These are phyloP conservation scores for Leishmania arabica DNA, from an alignment of 208 protist species.

Conservation along the genomic window DNA sequence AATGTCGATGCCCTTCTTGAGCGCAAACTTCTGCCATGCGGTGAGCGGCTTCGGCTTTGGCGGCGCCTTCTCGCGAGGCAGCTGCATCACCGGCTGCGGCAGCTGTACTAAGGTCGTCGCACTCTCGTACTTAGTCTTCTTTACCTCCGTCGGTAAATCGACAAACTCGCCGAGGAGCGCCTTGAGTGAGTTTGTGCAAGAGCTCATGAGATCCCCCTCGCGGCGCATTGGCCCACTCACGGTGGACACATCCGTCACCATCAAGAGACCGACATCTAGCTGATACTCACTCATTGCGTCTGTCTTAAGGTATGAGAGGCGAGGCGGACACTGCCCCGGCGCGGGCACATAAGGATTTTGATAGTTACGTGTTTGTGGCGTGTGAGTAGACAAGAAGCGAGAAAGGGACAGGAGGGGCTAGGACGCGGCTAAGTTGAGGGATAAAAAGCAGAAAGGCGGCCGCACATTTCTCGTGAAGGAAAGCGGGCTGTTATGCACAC, in stretches of 20 bases:
- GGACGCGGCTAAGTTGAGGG: not conserved
- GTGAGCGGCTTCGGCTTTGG: constrained; percentile 89
- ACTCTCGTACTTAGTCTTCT: constrained; percentile 85
- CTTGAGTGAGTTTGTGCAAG: constrained; percentile 65
- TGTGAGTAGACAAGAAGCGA: not conserved
- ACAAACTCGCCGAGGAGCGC: constrained; percentile 72
- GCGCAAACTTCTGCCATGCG: constrained; percentile 92
- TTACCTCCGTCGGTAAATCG: constrained; percentile 65
- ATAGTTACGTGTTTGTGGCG: not conserved
- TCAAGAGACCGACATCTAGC: constrained; percentile 79
- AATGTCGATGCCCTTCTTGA: constrained; percentile 94
- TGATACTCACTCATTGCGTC: constrained; percentile 71
- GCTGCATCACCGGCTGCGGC: constrained; percentile 80
- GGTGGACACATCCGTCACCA: constrained; percentile 73
- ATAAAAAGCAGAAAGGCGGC: not conserved
- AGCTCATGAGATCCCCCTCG: constrained; percentile 78
- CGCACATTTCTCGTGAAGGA: not conserved
- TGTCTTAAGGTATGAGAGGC: not conserved
- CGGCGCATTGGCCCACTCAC: constrained; percentile 83
- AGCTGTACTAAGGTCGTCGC: constrained; percentile 69
- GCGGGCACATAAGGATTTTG: not conserved
- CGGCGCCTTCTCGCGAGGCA: constrained; percentile 93
- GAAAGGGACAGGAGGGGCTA: not conserved
- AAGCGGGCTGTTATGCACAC: not conserved
- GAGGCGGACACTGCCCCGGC: not conserved